Percentiles rank a stretch among this genome's conserved stretches.
Evolutionary conservation across 2,329 filamentous ascomycete species (phyloP).

Genomic region (Colletotrichum spinosum): DNA sequence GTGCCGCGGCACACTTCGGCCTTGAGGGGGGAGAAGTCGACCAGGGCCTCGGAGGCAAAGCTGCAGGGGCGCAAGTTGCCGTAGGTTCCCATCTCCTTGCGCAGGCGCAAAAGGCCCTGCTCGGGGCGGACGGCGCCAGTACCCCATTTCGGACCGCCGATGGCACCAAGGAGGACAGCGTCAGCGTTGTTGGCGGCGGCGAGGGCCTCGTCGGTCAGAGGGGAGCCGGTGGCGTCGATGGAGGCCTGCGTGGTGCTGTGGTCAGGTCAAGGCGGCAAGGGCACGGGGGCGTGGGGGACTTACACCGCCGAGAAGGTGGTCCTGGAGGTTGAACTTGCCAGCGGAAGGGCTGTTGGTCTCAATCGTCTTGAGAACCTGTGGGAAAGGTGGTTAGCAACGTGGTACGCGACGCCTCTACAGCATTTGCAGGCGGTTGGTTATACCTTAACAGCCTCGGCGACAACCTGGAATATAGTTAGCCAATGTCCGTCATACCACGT

Average conservation of each 20-base stretch:
- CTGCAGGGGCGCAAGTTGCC: constrained; percentile 96
- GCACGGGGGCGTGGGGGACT: constrained; percentile 51
- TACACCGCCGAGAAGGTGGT: constrained; percentile 93
- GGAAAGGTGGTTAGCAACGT: constrained; percentile 15
- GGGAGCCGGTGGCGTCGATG: constrained; percentile 82
- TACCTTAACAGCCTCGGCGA: constrained; percentile 88
- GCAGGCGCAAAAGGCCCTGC: constrained; percentile 89
- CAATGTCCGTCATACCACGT: constrained; percentile 8
- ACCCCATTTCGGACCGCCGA: constrained; percentile 97
- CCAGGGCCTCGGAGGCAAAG: constrained; percentile 89
- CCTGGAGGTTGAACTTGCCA: constrained; percentile 86
- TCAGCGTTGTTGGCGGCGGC: constrained; percentile 85
- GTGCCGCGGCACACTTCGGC: constrained; percentile 85
- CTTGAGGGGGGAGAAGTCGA: constrained; percentile 89
- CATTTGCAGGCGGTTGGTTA: constrained; percentile 23
- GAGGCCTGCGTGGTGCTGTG: constrained; percentile 72
- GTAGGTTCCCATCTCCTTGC: constrained; percentile 94
- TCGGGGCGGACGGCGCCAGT: constrained; percentile 89
- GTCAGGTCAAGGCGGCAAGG: not conserved
- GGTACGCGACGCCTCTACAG: constrained; percentile 12
- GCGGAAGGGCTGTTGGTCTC: constrained; percentile 77
- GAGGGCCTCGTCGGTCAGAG: constrained; percentile 87
- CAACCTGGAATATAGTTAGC: constrained; percentile 63
- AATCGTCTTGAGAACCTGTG: constrained; percentile 81
- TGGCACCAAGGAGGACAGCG: constrained; percentile 91